A percentile compares a stretch with the other conserved stretches of the same genome.
These are phyloP conservation scores for Colletotrichum falcatum DNA, from an alignment of 2,329 filamentous ascomycete species.

Conservation along the genomic window DNA sequence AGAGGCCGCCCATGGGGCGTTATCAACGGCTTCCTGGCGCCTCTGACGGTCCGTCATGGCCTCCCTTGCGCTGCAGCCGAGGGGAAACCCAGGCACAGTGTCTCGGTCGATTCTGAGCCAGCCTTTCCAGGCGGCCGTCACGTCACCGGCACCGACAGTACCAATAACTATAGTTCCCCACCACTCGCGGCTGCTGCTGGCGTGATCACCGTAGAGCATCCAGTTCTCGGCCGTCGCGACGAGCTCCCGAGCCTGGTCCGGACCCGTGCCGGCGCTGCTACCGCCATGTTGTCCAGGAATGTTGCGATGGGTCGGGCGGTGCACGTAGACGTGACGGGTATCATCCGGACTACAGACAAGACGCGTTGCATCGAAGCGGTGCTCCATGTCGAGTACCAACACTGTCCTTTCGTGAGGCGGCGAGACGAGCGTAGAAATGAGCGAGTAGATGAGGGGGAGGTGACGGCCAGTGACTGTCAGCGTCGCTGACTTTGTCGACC, in stretches of 20 bases:
- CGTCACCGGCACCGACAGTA: conserved; percentile 48
- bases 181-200: conserved; percentile 61
- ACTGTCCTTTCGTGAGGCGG: conserved; percentile 61
- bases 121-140: conserved; percentile 58
- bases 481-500: conserved; percentile 59
- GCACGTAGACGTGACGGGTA: conserved; percentile 64
- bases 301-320: conserved; percentile 52
- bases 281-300: conserved; percentile 41
- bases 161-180: conserved; percentile 70
- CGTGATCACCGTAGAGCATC: conserved; percentile 63
- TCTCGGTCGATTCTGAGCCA: conserved; percentile 65
- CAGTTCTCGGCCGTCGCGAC: conserved; percentile 57
- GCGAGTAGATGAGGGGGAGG: conserved; percentile 66
- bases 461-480: conserved; percentile 65
- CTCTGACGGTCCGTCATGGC: conserved; percentile 56
- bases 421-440: conserved; percentile 64
- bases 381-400: conserved; percentile 66
- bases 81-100: conserved; percentile 54
- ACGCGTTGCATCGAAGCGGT: conserved; percentile 65
- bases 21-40: conserved; percentile 56
- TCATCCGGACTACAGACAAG: conserved; percentile 54
- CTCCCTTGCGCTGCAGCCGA: conserved; percentile 57
- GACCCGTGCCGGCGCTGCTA: conserved; percentile 30
- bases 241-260: conserved; percentile 49
- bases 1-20: conserved; percentile 59